phyloP scores from a whole-genome alignment of 352 stramenopile genomes.

The Globisporangium polare region DNA sequence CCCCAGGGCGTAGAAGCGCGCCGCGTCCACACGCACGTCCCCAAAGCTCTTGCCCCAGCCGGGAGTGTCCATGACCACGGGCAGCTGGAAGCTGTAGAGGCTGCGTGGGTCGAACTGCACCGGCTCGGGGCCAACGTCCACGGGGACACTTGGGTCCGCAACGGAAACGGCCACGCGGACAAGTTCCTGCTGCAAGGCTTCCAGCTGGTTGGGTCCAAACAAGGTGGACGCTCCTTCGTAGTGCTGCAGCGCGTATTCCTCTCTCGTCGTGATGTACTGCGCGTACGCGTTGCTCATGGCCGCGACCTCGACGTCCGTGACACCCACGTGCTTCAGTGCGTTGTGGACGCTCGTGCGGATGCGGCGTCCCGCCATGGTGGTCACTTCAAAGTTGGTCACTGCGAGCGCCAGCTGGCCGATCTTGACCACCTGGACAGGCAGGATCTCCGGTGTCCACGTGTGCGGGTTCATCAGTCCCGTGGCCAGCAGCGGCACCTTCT shows the following conservation, averaged over 20 bases:
- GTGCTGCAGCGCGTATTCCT: conserved; percentile 60
- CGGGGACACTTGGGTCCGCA: conserved; percentile 13
- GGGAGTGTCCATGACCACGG: conserved; percentile 31
- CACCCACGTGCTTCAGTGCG: conserved; percentile 19
- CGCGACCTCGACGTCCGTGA: conserved; percentile 47
- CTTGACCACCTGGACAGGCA: conserved; percentile 52
- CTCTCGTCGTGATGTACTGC: conserved; percentile 57
- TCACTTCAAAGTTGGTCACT: conserved; percentile 53
- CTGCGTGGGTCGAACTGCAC: conserved; percentile 31
- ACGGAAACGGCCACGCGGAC: conserved; percentile 32
- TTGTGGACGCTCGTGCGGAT: conserved; percentile 31
- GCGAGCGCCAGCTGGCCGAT: conserved; percentile 51
- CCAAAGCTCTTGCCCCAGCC: conserved; percentile 21
- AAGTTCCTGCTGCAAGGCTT: conserved; percentile 51
- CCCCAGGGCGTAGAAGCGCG: conserved; percentile 25
- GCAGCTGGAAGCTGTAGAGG: conserved; percentile 31
- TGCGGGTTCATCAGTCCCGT: conserved; percentile 36
- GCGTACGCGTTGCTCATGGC: conserved; percentile 57
- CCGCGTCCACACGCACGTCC: conserved; percentile 23
- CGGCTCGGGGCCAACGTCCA: conserved; percentile 32
- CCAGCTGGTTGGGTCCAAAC: conserved; percentile 64
- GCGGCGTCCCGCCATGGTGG: conserved; percentile 53
- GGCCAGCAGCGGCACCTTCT: conserved; percentile 38
- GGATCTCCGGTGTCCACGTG: conserved; percentile 39
- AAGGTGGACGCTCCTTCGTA: conserved; percentile 74